Percentiles rank a stretch among this genome's conserved stretches.
These are phyloP conservation scores for Neocatenulostroma microsporum DNA, from an alignment of 2,329 filamentous ascomycete species.

Conservation along the genomic window DNA sequence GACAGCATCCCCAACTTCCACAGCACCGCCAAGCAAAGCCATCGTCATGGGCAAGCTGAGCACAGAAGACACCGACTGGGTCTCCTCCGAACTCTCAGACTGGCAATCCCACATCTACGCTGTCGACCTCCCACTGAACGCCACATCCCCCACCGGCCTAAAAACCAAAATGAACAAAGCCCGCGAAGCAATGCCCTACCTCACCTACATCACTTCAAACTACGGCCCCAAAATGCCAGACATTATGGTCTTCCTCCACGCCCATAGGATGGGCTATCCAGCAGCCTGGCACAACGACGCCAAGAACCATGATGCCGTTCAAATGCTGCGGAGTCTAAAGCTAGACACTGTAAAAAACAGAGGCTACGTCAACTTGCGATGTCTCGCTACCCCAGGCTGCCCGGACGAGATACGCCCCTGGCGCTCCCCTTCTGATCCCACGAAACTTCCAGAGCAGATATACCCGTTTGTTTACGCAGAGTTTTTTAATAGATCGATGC, in stretches of 20 bases:
- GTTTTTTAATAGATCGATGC: slow-evolving; percentile 16
- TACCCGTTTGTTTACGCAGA: slow-evolving; percentile 18
- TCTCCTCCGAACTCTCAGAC: slow-evolving; percentile 38
- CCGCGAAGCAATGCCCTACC: slow-evolving; percentile 41
- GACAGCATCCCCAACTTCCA: slow-evolving; percentile 1
- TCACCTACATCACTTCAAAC: slow-evolving; percentile 41
- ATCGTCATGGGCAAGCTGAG: slow-evolving; percentile 37
- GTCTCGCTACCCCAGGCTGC: slow-evolving; percentile 18
- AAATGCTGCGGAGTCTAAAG: slow-evolving; percentile 18
- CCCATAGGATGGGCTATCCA: slow-evolving; percentile 20
- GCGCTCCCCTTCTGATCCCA: slow-evolving; percentile 12
- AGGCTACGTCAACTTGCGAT: slow-evolving; percentile 25
- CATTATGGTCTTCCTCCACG: slow-evolving; percentile 24
- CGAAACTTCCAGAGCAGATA: slow-evolving; percentile 13
- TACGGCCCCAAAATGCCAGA: slow-evolving; percentile 32
- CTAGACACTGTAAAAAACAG: slow-evolving; percentile 16
- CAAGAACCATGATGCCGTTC: slow-evolving; percentile 18
- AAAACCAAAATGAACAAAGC: slow-evolving; percentile 32
- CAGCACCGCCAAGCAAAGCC: slow-evolving; percentile 16
- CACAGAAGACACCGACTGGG: slow-evolving; percentile 40
- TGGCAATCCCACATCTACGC: slow-evolving; percentile 42
- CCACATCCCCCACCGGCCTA: slow-evolving; percentile 15
- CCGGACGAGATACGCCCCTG: slow-evolving; percentile 19
- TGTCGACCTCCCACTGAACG: slow-evolving; percentile 31
- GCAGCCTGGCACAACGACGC: slow-evolving; percentile 25